Conservation (phyloP, 352 stramenopile genomes). For the Pythium myriotylum region DNA sequence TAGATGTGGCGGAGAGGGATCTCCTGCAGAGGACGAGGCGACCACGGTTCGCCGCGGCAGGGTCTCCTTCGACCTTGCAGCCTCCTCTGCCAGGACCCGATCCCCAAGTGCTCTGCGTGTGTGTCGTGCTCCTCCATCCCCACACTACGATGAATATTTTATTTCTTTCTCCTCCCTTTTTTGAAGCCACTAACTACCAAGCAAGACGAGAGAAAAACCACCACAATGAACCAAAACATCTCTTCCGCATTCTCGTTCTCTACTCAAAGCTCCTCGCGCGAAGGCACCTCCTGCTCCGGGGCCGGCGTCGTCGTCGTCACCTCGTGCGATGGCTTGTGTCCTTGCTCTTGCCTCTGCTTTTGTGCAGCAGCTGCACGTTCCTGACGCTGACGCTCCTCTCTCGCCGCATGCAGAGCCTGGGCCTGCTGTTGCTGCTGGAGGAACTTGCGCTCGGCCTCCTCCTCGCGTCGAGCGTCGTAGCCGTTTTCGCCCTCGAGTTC, state of each 20-base stretch:
- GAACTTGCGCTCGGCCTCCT: neutral
- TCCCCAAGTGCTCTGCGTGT: neutral
- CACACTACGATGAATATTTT: slow-evolving; percentile 24
- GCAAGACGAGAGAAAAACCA: slow-evolving; percentile 3
- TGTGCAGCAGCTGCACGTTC: neutral
- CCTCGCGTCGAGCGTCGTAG: neutral
- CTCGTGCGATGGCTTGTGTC: neutral
- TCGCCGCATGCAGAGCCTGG: slow-evolving; percentile 2
- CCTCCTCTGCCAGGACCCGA: neutral
- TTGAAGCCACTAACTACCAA: neutral
- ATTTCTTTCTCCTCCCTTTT: slow-evolving; percentile 12
- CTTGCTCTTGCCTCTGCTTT: neutral
- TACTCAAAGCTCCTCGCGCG: neutral
- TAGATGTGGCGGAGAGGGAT: slow-evolving; percentile 30
- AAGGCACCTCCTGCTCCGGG: neutral
- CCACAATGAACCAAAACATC: slow-evolving; percentile 1
- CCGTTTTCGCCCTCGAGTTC: slow-evolving; percentile 38
- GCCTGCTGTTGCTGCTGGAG: slow-evolving; percentile 6
- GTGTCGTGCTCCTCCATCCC: slow-evolving; percentile 3
- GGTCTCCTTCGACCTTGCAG: neutral
- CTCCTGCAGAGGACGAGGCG: neutral
- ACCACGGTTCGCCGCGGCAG: neutral
- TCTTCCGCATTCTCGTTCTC: neutral
- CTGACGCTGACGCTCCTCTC: slow-evolving; percentile 4
- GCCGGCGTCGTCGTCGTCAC: neutral